Conservation (phyloP, 768 basidiomycete genomes). For the Boletus speciosus region DNA sequence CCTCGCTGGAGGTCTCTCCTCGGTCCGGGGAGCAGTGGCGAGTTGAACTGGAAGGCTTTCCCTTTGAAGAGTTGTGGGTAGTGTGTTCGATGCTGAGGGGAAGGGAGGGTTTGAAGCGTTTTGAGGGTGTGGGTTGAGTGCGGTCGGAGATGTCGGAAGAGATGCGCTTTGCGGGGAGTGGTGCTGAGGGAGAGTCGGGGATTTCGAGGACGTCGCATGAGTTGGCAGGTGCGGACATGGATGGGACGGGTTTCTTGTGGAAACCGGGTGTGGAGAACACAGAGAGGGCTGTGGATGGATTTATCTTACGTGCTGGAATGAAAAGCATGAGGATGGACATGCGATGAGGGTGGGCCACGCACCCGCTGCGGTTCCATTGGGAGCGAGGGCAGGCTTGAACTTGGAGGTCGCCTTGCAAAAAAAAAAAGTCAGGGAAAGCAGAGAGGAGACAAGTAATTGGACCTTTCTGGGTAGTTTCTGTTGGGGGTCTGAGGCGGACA, state of each 20-base stretch:
- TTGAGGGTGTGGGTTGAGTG: conserved; percentile 16
- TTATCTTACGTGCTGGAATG: conserved; percentile 24
- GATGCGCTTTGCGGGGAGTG: conserved; percentile 31
- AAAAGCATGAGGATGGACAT: conserved; percentile 3
- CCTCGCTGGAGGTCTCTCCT: conserved; percentile 16
- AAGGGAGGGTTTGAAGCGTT: conserved; percentile 31
- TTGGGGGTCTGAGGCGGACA: background rate
- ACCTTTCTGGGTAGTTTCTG: conserved; percentile 12
- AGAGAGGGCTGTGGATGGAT: conserved; percentile 22
- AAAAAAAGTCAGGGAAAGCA: background rate
- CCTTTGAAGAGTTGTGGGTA: conserved; percentile 5
- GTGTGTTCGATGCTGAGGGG: conserved; percentile 27
- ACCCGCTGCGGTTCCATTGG: conserved; percentile 6
- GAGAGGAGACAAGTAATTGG: no score
- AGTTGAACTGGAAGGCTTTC: background rate
- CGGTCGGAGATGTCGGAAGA: conserved; percentile 18
- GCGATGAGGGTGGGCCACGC: background rate
- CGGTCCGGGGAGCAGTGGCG: conserved; percentile 18
- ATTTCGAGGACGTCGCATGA: conserved; percentile 14
- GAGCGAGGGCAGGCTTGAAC: conserved; percentile 42
- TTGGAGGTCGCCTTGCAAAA: conserved; percentile 30
- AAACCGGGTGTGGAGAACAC: conserved; percentile 48
- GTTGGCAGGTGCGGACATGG: conserved; percentile 11
- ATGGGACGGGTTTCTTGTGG: conserved; percentile 18
- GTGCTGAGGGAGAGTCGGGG: conserved; percentile 8